Conservation (phyloP, 2,329 filamentous ascomycete species). For the Fusarium domesticum region DNA sequence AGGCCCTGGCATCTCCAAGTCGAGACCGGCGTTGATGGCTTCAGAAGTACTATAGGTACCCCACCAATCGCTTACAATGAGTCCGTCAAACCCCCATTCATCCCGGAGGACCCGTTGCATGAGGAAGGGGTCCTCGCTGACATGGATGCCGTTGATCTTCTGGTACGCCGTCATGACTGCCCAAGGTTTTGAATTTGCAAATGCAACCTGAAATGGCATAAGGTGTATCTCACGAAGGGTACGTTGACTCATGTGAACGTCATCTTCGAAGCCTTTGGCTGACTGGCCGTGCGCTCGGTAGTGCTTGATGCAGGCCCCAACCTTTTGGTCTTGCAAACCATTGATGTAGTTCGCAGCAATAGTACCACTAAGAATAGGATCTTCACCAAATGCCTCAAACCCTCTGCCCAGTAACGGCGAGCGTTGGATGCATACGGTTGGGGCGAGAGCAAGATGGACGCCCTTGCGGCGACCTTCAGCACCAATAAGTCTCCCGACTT, state of each 20-base stretch:
- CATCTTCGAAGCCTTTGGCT: slow-evolving; percentile 15
- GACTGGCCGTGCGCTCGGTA: slow-evolving; percentile 39
- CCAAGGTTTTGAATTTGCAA: slow-evolving; percentile 35
- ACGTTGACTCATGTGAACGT: slow-evolving; percentile 6
- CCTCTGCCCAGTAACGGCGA: slow-evolving; percentile 40
- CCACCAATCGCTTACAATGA: slow-evolving; percentile 36
- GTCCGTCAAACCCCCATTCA: slow-evolving; percentile 38
- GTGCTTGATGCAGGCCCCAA: slow-evolving; percentile 41
- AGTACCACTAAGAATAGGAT: slow-evolving; percentile 39
- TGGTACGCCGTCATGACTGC: slow-evolving; percentile 31
- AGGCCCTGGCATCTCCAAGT: slow-evolving; percentile 37
- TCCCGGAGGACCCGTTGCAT: slow-evolving; percentile 32
- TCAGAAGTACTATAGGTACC: slow-evolving; percentile 27
- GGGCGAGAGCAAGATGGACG: slow-evolving; percentile 56
- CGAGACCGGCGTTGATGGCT: slow-evolving; percentile 24
- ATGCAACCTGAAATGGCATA: slow-evolving; percentile 37
- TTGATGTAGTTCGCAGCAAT: slow-evolving; percentile 31
- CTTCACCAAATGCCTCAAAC: slow-evolving; percentile 41
- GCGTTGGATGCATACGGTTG: slow-evolving; percentile 38
- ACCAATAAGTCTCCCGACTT: slow-evolving; percentile 55
- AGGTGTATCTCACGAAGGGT: slow-evolving; percentile 23
- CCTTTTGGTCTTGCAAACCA: slow-evolving; percentile 37
- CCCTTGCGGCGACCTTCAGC: slow-evolving; percentile 55
- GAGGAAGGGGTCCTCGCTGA: slow-evolving; percentile 17
- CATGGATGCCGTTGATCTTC: slow-evolving; percentile 39